Evolutionary conservation across 352 stramenopile species (phyloP), one percentile per base, ranked within the genome.

Genomic region (Globisporangium orthogonon): DNA sequence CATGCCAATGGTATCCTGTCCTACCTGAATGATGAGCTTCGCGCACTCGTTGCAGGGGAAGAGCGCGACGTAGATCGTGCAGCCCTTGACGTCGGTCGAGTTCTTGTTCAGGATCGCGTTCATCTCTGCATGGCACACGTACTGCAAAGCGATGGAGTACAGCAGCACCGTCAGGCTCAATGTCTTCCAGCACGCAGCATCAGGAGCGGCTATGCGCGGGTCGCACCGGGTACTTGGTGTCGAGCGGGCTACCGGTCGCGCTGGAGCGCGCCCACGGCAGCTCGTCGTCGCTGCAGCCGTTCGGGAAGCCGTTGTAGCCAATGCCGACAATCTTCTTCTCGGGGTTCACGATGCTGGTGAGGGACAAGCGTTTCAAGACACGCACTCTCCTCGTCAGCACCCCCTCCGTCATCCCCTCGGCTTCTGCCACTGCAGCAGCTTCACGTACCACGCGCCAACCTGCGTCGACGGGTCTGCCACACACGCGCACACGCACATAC

Each of bases 61-160:
- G 37, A 99, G 76, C 14, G 96, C 95, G 43, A 99, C 96, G 73
- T 99, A 99, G 50, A 99, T 96, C 72, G 88, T 96, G 59, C 94
- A 97, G 58, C 84, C 88, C 57, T 95, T 86, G 23, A 98, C 80
- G 67, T 97, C 90, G 0, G 92, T 91, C 46, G 87, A 95, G 65
- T 98, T 98, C 68, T 98, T 99, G 74, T 99, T 99, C 52, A 99
- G 67, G 69, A 99, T 99, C 6, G 97, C 97, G 75, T 99, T 99
- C 78, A 99, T 97, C 78, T 99, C 97, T 18, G 97, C 97, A 66
- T 99, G 97, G 54, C 94, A 98, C 28, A 99, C 97, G 71, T 98
- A 99, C 73, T 97, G 54, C 40, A 46, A 23, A 40, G 35, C 35
- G 13, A 3, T 13, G 41, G 7, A 13, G 15, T 3, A 17, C 31